A percentile compares a stretch with the other conserved stretches of the same genome.
Evolutionary conservation across 176 grass and related monocot genomes (phyloP).

Genomic region (Carex myosuroides): DNA sequence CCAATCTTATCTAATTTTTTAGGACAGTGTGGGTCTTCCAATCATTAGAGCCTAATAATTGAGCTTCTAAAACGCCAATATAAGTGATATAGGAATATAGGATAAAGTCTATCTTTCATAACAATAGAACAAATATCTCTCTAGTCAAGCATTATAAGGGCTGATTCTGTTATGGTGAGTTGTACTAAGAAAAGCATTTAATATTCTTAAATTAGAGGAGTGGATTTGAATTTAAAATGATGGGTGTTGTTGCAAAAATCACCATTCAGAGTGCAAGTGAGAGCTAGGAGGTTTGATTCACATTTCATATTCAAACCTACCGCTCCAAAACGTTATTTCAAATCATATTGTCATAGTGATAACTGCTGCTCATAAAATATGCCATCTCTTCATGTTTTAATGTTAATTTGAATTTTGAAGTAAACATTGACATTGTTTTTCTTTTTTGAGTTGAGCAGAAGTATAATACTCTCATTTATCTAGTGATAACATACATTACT

Average conservation of each 20-base stretch:
- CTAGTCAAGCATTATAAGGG: neutral
- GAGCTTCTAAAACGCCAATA: neutral
- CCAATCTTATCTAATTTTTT: slow-evolving; percentile 6
- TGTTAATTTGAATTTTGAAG: too few species aligned
- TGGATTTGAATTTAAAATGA: neutral
- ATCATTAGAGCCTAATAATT: neutral
- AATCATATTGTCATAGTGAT: too few species aligned
- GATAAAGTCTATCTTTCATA: neutral
- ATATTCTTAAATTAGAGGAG: neutral
- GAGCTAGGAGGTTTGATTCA: neutral
- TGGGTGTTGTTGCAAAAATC: neutral
- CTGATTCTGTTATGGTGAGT: neutral
- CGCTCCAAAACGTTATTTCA: too few species aligned
- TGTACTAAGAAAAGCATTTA: neutral
- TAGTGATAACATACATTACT: too few species aligned
- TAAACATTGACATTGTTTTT: too few species aligned
- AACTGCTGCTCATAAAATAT: too few species aligned
- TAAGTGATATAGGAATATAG: neutral
- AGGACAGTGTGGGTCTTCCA: slow-evolving; percentile 3
- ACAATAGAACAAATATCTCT: neutral
- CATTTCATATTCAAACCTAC: too few species aligned
- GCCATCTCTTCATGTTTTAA: too few species aligned
- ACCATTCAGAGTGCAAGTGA: neutral
- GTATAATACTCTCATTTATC: too few species aligned
- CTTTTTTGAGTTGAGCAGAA: too few species aligned